Base-by-base conservation (phyloP, 331 rosid genomes). In the Quercus phellos region DNA sequence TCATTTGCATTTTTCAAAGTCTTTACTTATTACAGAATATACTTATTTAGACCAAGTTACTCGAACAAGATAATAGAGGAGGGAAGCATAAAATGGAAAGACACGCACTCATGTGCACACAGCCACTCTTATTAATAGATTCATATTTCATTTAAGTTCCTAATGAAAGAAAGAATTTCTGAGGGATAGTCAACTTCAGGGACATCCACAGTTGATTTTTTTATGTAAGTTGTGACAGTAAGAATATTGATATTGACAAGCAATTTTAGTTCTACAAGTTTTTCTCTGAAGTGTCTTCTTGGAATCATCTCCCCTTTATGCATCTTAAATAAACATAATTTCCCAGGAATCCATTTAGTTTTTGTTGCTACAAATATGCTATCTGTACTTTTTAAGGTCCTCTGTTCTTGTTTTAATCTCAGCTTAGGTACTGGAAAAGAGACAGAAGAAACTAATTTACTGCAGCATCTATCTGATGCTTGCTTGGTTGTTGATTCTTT, bases 361-460 rank as follows among this genome's bases (percentile, higher is more conserved):
- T 46, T 46, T 46, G 53, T 46, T 46, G 17, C 16, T 46, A 46
- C 53, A 46, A 3, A 42, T 74, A 72, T 60, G 51, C 79, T 70
- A 53, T 58, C 60, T 84, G 67, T 79, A 79, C 74, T 75, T 80
- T 80, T 46, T 46, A 46, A 82, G 85, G 73, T 26, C 82, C 70
- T 67, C 70, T 84, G 84, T 85, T 76, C 64, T 67, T 77, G 58
- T 75, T 81, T 83, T 80, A 51, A 84, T 88, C 85, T 86, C 98
- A 95, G 99, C 99, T 87, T 95, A 90, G 99, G 99, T 78, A 93
- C 98, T 26, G 99, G 99, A 72, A 95, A 95, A 84, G 99, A 95
- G 90, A 86, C 94, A 51, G 99, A 93, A 86, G 98, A 95, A 89
- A 81, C 88, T 46, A 91, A 91, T 85, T 86, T 95, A 79, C 90